A percentile compares a stretch with the other conserved stretches of the same genome.
phyloP scores from a whole-genome alignment of 139 green algal species.

The Micromonas commoda region DNA sequence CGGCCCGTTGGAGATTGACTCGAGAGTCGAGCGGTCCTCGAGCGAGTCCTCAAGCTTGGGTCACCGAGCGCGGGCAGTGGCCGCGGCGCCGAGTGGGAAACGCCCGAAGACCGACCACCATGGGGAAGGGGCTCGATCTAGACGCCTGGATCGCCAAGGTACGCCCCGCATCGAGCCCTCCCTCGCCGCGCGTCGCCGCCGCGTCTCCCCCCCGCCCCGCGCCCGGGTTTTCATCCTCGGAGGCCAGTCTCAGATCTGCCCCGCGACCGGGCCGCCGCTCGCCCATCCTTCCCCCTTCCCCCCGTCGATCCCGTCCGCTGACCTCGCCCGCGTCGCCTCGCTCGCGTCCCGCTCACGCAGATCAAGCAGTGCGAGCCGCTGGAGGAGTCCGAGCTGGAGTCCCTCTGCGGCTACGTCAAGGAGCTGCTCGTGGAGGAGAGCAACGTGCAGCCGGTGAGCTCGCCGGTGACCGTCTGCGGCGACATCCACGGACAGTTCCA shows the following conservation, averaged over 20 bases:
- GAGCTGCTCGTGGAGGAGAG: slow-evolving; percentile 99
- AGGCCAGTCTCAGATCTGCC: too few relatives aligned
- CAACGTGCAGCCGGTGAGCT: slow-evolving; percentile 97
- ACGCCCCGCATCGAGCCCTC: neutral
- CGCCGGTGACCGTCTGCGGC: slow-evolving; percentile 95
- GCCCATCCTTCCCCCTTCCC: too few relatives aligned
- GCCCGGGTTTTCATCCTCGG: too few relatives aligned
- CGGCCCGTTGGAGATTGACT: too few relatives aligned
- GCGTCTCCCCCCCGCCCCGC: too few relatives aligned
- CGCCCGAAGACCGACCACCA: neutral
- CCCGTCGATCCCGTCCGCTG: neutral
- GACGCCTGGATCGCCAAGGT: slow-evolving; percentile 11
- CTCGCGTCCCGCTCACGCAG: slow-evolving; percentile 85
- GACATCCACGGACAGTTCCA: slow-evolving; percentile 99
- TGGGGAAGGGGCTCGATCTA: slow-evolving; percentile 7
- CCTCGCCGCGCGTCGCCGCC: too few relatives aligned
- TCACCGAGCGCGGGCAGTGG: too few relatives aligned
- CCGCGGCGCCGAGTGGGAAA: too few relatives aligned
- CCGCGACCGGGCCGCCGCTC: too few relatives aligned
- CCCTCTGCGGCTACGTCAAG: slow-evolving; percentile 93
- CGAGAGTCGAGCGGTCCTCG: too few relatives aligned
- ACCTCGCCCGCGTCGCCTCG: slow-evolving; percentile 47
- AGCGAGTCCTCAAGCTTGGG: too few relatives aligned
- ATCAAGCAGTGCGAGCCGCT: slow-evolving; percentile 80
- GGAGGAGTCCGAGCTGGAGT: slow-evolving; percentile 91